Base-by-base conservation (phyloP, 1,284 basidiomycete species). In the Exsudoporus floridanus region DNA sequence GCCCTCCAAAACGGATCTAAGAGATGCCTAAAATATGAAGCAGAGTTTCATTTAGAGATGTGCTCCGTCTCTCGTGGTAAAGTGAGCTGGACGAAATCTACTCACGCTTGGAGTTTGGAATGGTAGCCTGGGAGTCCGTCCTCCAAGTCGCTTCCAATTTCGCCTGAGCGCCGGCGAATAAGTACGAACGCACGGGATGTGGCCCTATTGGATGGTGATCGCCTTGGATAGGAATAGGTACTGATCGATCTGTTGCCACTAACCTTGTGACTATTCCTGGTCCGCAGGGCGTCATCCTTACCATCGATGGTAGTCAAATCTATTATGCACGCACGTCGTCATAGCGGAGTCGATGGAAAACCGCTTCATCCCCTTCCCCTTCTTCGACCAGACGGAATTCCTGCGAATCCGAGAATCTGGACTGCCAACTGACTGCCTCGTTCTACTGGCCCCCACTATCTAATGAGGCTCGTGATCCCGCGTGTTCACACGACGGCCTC, bases 401-500 rank as follows among this genome's bases (percentile, higher is more conserved):
- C 21, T 55, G 37, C 31, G 54, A 54, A 54, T 45, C 44, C 43
- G 36, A 38, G 27, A 7, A 5, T 28, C 27, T 10, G 27, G 28
- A 28, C 28, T 28, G 28, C 28, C 28, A 27, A 7, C 23, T 31
- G 42, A 27, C 46, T 16, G 51, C 23, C 34, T 50, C 49, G 51
- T 61, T 59, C 61, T 50, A 47, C 52, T 31, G 1, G 25, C 31
- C 49, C 62, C 62, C 59, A 62, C 62, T 31, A 50, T 62, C 59
- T 46, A 37, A 38, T 34, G 41, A 46, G 50, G 33, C 30, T 39
- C 41, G 31, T 47, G 18, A 40, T 53, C 13, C 46, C 41, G 51
- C 12, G 43, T 28, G 23, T 67, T 67, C 65, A 50, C 63, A 63
- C 65, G 60, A 48, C 33, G 61, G 45, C 46, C 42, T 51, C 54